Percentiles rank a stretch among this genome's conserved stretches.
phyloP scores from a whole-genome alignment of 352 stramenopile species.

The Globisporangium middletonii region DNA sequence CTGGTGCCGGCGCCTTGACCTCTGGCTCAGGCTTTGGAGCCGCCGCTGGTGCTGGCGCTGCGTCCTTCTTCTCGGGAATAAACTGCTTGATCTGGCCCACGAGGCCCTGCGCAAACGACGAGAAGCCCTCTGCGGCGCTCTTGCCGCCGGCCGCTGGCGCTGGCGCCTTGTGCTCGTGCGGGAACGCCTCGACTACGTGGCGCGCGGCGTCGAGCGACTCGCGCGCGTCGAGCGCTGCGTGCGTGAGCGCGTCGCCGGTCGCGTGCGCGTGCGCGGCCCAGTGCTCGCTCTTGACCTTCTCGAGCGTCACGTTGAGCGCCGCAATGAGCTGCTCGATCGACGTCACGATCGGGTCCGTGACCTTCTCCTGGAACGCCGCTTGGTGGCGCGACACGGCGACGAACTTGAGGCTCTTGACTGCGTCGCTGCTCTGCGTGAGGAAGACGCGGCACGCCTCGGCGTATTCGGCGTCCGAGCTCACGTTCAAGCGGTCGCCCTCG shows the following conservation, averaged over 20 bases:
- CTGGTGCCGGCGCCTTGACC: slow-evolving; percentile 10
- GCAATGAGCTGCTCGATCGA: slow-evolving; percentile 57
- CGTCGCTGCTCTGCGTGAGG: slow-evolving; percentile 18
- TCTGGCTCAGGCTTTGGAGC: slow-evolving; percentile 8
- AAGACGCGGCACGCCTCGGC: slow-evolving; percentile 54
- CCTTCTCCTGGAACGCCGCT: slow-evolving; percentile 36
- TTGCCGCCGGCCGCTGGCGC: slow-evolving; percentile 23
- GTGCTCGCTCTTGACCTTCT: slow-evolving; percentile 47
- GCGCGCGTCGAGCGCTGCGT: slow-evolving; percentile 26
- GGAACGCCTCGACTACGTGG: neutral
- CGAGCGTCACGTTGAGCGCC: slow-evolving; percentile 38
- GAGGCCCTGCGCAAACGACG: slow-evolving; percentile 57
- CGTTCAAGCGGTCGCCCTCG: slow-evolving; percentile 59
- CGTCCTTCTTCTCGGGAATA: slow-evolving; percentile 47
- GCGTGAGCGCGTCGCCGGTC: slow-evolving; percentile 25
- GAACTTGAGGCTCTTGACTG: slow-evolving; percentile 66
- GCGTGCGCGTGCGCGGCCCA: slow-evolving; percentile 15
- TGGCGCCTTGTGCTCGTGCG: neutral
- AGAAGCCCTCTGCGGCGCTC: slow-evolving; percentile 43
- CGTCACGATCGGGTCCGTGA: slow-evolving; percentile 46
- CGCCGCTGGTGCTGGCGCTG: neutral
- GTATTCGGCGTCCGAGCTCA: slow-evolving; percentile 59
- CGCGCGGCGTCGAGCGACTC: slow-evolving; percentile 14
- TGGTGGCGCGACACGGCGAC: slow-evolving; percentile 37
- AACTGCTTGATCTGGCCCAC: slow-evolving; percentile 61